Percentiles rank a stretch among this genome's conserved stretches.
phyloP scores from a whole-genome alignment of 371 early-diverging fungal genomes.

The Batkoa obscura region DNA sequence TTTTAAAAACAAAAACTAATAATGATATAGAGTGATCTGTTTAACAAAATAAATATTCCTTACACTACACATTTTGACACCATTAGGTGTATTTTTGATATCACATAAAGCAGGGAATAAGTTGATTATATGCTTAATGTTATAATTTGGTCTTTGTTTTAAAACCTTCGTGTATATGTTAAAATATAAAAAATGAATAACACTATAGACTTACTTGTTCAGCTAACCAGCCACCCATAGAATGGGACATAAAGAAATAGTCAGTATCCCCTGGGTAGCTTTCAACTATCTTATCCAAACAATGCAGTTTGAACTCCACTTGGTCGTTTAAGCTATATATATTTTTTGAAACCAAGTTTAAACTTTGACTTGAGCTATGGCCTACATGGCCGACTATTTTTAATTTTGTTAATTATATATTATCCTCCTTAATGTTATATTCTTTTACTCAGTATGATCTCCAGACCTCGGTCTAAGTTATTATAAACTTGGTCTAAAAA shows the following conservation, averaged over 20 bases:
- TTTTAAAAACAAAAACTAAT: no score
- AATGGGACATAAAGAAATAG: constrained; percentile 41
- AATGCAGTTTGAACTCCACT: constrained; percentile 39
- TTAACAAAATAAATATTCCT: no score
- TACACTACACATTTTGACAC: no score
- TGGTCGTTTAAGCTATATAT: constrained; percentile 34
- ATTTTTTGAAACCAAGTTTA: constrained; percentile 1
- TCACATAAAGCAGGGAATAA: neutral
- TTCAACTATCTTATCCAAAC: constrained; percentile 27
- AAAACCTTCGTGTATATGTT: neutral
- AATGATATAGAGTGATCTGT: no score
- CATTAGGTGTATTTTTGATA: neutral
- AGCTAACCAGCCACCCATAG: constrained; percentile 41
- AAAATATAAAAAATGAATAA: neutral
- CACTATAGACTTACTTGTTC: constrained; percentile 12
- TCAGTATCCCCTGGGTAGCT: constrained; percentile 23
- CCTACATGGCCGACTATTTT: constrained; percentile 3
- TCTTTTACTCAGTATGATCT: constrained; percentile 1
- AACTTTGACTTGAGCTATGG: neutral
- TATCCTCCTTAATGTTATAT: no score
- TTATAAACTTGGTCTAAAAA: neutral
- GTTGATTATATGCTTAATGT: neutral
- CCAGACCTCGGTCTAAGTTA: neutral
- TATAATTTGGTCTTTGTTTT: neutral
- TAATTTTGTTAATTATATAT: no score